Evolutionary conservation across 257 asterid species (phyloP).

Genomic region (Nicotiana tabacum): DNA sequence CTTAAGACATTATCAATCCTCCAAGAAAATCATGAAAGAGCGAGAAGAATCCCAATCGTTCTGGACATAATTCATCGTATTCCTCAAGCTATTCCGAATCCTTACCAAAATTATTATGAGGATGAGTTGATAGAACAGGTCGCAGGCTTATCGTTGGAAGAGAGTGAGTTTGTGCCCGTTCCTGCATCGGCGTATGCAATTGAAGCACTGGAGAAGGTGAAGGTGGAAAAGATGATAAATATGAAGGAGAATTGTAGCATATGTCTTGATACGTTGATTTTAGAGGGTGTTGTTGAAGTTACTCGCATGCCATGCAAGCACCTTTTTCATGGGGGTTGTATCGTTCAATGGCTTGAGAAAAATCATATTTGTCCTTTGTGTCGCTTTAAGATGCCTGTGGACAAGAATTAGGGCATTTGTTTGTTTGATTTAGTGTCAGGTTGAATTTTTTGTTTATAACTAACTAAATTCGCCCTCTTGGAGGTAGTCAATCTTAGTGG

Average conservation of each 20-base stretch:
- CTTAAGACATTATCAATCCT: neutral
- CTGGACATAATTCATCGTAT: too few relatives aligned
- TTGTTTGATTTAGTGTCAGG: neutral
- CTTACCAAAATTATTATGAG: neutral
- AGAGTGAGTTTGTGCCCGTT: neutral
- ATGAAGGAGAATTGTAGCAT: neutral
- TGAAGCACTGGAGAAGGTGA: neutral
- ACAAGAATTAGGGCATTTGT: neutral
- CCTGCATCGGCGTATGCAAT: neutral
- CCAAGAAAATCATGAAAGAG: too few relatives aligned
- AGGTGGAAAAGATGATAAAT: too few relatives aligned
- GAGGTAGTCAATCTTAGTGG: too few relatives aligned
- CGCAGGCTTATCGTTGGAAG: neutral
- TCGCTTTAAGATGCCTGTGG: neutral
- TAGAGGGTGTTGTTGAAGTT: neutral
- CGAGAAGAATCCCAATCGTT: too few relatives aligned
- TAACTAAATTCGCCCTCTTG: too few relatives aligned
- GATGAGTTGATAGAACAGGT: neutral
- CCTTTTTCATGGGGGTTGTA: constrained; percentile 11
- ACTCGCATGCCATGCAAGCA: constrained; percentile 5
- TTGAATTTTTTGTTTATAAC: neutral
- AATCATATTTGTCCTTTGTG: neutral
- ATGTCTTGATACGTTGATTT: neutral
- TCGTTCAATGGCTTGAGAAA: neutral
- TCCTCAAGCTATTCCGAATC: too few relatives aligned